These are phyloP conservation scores for Helianthus tuberosus DNA, from an alignment of 129 eudicot genomes.

Conservation along the genomic window DNA sequence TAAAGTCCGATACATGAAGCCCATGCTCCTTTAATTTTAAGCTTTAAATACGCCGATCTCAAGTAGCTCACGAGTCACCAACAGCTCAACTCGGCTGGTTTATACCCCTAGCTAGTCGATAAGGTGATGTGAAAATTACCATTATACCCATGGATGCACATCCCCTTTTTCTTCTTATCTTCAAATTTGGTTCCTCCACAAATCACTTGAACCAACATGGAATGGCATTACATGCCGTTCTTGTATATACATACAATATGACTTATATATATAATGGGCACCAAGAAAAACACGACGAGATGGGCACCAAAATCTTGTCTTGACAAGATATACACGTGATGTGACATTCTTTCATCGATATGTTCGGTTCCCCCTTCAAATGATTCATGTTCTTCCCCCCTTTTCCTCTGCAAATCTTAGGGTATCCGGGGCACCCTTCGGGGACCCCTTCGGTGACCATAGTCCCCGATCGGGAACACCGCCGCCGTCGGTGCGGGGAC, in stretches of 20 bases:
- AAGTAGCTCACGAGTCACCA: no score
- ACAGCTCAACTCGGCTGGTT: no score
- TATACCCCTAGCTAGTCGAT: no score
- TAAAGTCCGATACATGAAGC: no score
- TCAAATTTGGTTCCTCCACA: neutral
- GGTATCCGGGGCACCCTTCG: no score
- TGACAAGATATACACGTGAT: constrained; percentile 41
- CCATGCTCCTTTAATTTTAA: no score
- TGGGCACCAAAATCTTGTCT: constrained; percentile 40
- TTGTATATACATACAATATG: neutral
- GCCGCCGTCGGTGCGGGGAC: no score
- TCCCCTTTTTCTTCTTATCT: neutral
- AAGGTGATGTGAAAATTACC: neutral
- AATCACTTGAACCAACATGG: constrained; percentile 16
- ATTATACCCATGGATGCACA: neutral
- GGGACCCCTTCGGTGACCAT: no score
- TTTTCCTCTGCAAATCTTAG: constrained; percentile 60
- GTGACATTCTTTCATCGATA: constrained; percentile 19
- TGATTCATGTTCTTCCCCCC: constrained; percentile 35
- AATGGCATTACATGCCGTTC: constrained; percentile 22
- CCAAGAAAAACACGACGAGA: constrained; percentile 30
- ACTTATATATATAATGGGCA: constrained; percentile 26
- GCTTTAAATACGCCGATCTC: no score
- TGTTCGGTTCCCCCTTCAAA: constrained; percentile 18
- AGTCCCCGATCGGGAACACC: no score